phyloP scores from a whole-genome alignment of 495 filamentous ascomycete genomes.

The Xylaria longipes region DNA sequence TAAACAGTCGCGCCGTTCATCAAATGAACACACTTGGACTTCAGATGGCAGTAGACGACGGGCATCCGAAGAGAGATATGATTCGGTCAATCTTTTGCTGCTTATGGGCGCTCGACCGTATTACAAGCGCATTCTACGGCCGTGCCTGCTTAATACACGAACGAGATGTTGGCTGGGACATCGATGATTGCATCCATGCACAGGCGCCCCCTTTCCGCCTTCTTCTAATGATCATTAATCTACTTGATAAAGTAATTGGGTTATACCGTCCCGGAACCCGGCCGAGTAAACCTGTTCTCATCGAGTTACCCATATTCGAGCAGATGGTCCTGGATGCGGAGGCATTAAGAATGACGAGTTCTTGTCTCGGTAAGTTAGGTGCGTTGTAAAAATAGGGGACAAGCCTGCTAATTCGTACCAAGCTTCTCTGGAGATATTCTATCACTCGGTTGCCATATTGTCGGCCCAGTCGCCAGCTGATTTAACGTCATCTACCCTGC shows the following conservation, averaged over 20 bases:
- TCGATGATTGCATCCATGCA: conserved; percentile 57
- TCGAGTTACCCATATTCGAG: conserved; percentile 70
- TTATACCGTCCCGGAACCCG: conserved; percentile 68
- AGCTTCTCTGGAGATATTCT: conserved; percentile 72
- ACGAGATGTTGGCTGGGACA: conserved; percentile 61
- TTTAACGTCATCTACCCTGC: conserved; percentile 52
- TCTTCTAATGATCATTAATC: conserved; percentile 53
- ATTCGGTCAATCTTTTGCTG: conserved; percentile 65
- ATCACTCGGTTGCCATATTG: conserved; percentile 72
- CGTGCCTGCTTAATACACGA: conserved; percentile 71
- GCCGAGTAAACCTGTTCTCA: conserved; percentile 47
- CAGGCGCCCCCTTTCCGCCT: conserved; percentile 54
- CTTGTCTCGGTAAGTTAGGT: conserved; percentile 52
- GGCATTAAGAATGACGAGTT: conserved; percentile 46
- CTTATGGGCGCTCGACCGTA: conserved; percentile 70
- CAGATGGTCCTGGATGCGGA: conserved; percentile 62
- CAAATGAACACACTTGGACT: conserved; percentile 71
- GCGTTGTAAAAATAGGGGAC: not conserved
- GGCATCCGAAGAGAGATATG: conserved; percentile 33
- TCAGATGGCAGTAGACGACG: conserved; percentile 56
- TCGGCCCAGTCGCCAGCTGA: conserved; percentile 47
- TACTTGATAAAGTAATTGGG: conserved; percentile 69
- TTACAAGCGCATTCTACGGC: conserved; percentile 67
- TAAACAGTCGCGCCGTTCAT: conserved; percentile 53
- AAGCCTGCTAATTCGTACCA: conserved; percentile 23